Evolutionary conservation across 2,329 filamentous ascomycete species (phyloP).

Genomic region (Cryphonectria japonica): DNA sequence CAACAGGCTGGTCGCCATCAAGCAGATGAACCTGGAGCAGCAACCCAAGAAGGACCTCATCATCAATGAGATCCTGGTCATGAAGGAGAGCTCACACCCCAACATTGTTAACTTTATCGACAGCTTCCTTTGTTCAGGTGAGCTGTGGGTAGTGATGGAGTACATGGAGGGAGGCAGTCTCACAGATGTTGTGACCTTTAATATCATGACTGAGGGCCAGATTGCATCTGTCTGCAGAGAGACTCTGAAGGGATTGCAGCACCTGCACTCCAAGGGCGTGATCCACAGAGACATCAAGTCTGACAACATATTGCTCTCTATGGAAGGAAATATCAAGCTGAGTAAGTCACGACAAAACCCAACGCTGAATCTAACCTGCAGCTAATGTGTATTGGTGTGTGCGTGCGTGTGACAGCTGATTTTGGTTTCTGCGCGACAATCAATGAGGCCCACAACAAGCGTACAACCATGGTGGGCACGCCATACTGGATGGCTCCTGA

Average conservation of each 20-base stretch:
- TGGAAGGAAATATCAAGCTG: constrained; percentile 96
- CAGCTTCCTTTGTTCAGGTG: constrained; percentile 86
- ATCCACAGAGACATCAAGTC: constrained; percentile 99
- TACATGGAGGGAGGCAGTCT: constrained; percentile 99
- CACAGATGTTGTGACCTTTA: constrained; percentile 98
- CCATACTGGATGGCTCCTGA: constrained; percentile 99
- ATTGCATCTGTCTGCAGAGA: constrained; percentile 96
- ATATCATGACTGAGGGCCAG: constrained; percentile 98
- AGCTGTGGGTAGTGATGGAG: constrained; percentile 99
- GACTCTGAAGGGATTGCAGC: constrained; percentile 88
- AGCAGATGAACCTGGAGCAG: constrained; percentile 99
- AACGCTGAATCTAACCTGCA: not conserved
- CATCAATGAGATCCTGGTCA: constrained; percentile 98
- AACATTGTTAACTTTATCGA: constrained; percentile 99
- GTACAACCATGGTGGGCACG: constrained; percentile 98
- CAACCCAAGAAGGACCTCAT: constrained; percentile 99
- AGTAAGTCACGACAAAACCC: constrained; percentile 62
- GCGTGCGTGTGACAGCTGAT: constrained; percentile 65
- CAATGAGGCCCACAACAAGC: constrained; percentile 95
- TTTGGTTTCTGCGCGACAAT: constrained; percentile 99
- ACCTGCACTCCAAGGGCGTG: constrained; percentile 95
- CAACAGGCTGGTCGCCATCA: constrained; percentile 93
- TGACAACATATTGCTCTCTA: constrained; percentile 91
- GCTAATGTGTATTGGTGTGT: not conserved
- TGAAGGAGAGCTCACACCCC: constrained; percentile 98